phyloP scores from a whole-genome alignment of 176 grass and related monocot species.

The Luzula sylvatica region DNA sequence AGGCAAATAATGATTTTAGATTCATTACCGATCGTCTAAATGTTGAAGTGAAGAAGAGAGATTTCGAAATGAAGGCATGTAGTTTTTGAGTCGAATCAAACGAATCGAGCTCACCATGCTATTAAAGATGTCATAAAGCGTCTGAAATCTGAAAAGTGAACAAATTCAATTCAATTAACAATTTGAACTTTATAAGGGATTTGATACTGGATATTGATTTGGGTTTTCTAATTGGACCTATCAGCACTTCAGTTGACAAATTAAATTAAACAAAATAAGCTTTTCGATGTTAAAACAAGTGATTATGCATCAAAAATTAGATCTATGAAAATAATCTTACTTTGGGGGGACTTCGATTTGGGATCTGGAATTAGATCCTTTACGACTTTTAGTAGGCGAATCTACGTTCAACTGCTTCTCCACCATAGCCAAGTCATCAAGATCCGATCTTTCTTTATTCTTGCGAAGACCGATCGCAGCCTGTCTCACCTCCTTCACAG shows the following conservation, averaged over 20 bases:
- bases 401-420: constrained; percentile 34
- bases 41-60: constrained; percentile 57
- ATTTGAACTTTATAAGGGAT: neutral
- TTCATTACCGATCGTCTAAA: constrained; percentile 40
- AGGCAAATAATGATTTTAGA: neutral
- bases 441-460: neutral
- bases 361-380: constrained; percentile 27
- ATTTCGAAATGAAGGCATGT: constrained; percentile 54
- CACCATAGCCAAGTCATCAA: constrained; percentile 31
- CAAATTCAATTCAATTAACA: neutral
- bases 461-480: constrained; percentile 35
- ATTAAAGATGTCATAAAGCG: constrained; percentile 74
- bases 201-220: neutral
- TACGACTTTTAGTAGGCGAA: constrained; percentile 5
- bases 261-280: neutral
- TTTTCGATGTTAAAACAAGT: neutral
- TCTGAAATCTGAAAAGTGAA: constrained; percentile 47
- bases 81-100: constrained; percentile 58
- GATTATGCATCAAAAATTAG: neutral
- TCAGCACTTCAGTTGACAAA: neutral
- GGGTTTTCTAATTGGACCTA: neutral
- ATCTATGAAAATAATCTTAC: constrained; percentile 25
- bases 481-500: constrained; percentile 41
- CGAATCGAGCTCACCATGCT: constrained; percentile 69
- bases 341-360: constrained; percentile 51